Percentiles rank a stretch among this genome's conserved stretches.
phyloP scores from a whole-genome alignment of 2,329 filamentous ascomycete species.

The Metarhizium robertsii region DNA sequence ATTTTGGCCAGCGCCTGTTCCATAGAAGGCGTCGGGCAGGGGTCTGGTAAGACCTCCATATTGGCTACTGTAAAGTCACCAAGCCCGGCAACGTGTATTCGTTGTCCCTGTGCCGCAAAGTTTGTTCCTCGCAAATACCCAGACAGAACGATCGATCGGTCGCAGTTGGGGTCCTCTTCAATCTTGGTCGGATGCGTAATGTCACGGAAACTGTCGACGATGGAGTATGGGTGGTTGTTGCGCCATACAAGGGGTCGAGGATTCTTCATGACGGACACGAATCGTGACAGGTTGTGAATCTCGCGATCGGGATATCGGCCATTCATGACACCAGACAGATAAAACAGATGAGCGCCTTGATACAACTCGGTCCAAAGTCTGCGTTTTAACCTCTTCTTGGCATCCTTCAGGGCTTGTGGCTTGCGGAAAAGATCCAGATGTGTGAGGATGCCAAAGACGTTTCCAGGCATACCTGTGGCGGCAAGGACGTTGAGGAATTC shows the following conservation, averaged over 20 bases:
- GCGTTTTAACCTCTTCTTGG: slow-evolving; percentile 94
- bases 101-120: slow-evolving; percentile 74
- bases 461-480: slow-evolving; percentile 95
- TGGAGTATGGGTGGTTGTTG: slow-evolving; percentile 87
- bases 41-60: slow-evolving; percentile 85
- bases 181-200: slow-evolving; percentile 88
- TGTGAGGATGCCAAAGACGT: slow-evolving; percentile 93
- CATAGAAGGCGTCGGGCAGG: slow-evolving; percentile 87
- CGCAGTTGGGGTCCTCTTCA: slow-evolving; percentile 80
- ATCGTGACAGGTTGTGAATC: slow-evolving; percentile 88
- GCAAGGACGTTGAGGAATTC: slow-evolving; percentile 92
- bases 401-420: slow-evolving; percentile 80
- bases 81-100: slow-evolving; percentile 85
- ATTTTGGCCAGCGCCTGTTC: slow-evolving; percentile 79
- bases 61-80: slow-evolving; percentile 77
- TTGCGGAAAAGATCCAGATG: slow-evolving; percentile 95
- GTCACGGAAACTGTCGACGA: slow-evolving; percentile 91
- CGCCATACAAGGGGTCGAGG: slow-evolving; percentile 93
- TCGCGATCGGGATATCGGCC: slow-evolving; percentile 94
- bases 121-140: slow-evolving; percentile 94
- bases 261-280: slow-evolving; percentile 98
- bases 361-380: slow-evolving; percentile 96
- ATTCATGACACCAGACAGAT: slow-evolving; percentile 92
- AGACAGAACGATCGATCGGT: slow-evolving; percentile 82
- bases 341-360: slow-evolving; percentile 94